Evolutionary conservation across 2,329 filamentous ascomycete genomes (phyloP).

Genomic region (Zasmidium angulare): DNA sequence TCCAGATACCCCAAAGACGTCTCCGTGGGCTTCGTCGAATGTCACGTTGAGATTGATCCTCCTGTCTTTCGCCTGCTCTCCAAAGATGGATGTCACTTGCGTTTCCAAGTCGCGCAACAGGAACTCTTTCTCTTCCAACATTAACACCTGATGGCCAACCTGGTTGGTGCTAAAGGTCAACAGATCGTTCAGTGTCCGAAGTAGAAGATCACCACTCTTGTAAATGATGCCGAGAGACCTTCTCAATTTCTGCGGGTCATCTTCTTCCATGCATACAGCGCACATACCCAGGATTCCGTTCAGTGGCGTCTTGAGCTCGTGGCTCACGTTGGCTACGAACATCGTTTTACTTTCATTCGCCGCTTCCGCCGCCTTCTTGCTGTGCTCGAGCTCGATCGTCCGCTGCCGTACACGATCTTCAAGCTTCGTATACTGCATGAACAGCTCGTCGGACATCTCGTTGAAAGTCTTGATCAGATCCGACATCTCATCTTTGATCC

Average conservation of each 20-base stretch:
- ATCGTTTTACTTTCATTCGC: constrained; percentile 82
- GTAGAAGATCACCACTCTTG: constrained; percentile 78
- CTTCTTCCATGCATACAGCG: constrained; percentile 87
- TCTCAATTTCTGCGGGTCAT: constrained; percentile 73
- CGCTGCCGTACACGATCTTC: constrained; percentile 83
- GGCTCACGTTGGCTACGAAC: constrained; percentile 35
- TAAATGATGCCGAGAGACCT: constrained; percentile 85
- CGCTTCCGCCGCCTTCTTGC: constrained; percentile 89
- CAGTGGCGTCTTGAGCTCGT: constrained; percentile 87
- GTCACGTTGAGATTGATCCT: constrained; percentile 71
- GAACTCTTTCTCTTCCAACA: constrained; percentile 82
- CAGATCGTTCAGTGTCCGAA: constrained; percentile 85
- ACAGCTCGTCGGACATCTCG: constrained; percentile 86
- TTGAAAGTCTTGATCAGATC: constrained; percentile 85
- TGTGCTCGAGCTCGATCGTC: constrained; percentile 81
- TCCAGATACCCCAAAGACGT: constrained; percentile 30
- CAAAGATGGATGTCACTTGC: constrained; percentile 82
- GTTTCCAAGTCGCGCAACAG: constrained; percentile 76
- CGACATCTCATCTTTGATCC: constrained; percentile 78
- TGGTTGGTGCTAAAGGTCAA: constrained; percentile 94
- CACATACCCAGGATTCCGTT: constrained; percentile 96
- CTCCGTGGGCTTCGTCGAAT: constrained; percentile 53
- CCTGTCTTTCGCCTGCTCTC: constrained; percentile 81
- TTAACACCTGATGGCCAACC: constrained; percentile 74
- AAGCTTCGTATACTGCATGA: constrained; percentile 79